Base-by-base conservation (phyloP, 2,329 filamentous ascomycete genomes). In the Ceratocystis ficicola region DNA sequence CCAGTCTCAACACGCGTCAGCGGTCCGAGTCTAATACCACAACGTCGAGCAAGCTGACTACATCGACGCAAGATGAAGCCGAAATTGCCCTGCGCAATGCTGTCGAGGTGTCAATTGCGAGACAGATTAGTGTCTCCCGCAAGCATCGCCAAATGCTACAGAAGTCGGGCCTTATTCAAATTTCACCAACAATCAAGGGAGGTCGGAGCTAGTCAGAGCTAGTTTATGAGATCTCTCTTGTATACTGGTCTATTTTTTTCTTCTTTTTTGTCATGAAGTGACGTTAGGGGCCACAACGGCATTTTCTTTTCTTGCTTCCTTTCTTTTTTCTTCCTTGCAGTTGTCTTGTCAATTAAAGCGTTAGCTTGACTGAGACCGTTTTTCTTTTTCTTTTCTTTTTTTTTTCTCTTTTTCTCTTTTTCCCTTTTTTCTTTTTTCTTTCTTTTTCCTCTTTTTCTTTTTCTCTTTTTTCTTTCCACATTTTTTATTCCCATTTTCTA, bases 31-130 rank as follows among this genome's bases (percentile, higher is more conserved):
- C 73, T 3, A 70, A 72, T 3, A 73, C 74, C 0, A 74, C 75
- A 5, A 70, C 73, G 5, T 71, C 74, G 8, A 71, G 76, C 67
- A 61, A 72, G 41, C 74, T 74, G 25, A 72, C 71, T 66, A 70
- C 72, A 2, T 75, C 75, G 10, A 63, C 62, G 20, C 67, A 73
- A 10, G 77, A 80, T 44, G 76, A 79, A 36, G 64, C 73, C 0
- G 76, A 79, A 69, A 72, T 73, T 25, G 77, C 75, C 5, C 73
- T 82, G 15, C 79, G 80, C 69, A 79, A 79, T 55, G 82, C 84
- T 1, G 84, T 86, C 3, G 82, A 87, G 73, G 78, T 86, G 59
- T 87, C 84, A 1, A 87, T 88, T 69, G 85, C 85, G 0, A 78
- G 86, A 1, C 85, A 88, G 72, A 86, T 88, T 69, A 86, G 82